These are phyloP conservation scores for Austroboletus eburneus DNA, from an alignment of 768 basidiomycete species.

Conservation along the genomic window DNA sequence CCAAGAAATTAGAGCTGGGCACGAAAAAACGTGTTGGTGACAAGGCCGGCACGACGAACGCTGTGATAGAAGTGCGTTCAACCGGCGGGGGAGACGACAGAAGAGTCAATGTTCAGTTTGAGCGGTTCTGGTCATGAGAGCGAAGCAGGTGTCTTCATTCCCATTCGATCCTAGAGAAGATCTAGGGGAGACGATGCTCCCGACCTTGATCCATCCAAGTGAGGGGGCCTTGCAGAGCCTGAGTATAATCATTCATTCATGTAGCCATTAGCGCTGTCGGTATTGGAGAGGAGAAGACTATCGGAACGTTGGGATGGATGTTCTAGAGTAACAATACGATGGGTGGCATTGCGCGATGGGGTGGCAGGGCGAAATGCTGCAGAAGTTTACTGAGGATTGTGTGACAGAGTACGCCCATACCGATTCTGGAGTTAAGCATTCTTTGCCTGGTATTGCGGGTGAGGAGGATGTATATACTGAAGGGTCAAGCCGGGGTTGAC, in stretches of 20 bases:
- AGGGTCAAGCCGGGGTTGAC: conserved; percentile 50
- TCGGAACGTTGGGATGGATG: conserved; percentile 32
- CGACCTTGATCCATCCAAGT: conserved; percentile 16
- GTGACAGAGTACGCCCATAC: conserved; percentile 38
- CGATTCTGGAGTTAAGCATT: conserved; percentile 37
- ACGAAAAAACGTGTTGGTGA: conserved; percentile 89
- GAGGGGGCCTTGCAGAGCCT: conserved; percentile 7
- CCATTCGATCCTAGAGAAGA: conserved; percentile 15
- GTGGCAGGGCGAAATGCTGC: conserved; percentile 7
- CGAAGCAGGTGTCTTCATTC: conserved; percentile 40
- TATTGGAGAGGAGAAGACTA: conserved; percentile 23
- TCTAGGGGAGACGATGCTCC: conserved; percentile 18
- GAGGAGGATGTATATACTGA: conserved; percentile 34
- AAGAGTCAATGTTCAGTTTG: conserved; percentile 19
- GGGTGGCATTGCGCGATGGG: conserved; percentile 18
- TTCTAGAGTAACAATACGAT: conserved; percentile 33
- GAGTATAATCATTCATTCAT: conserved; percentile 12
- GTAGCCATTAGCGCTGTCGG: neutral
- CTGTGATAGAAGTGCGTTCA: conserved; percentile 63
- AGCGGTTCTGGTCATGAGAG: conserved; percentile 41
- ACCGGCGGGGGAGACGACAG: conserved; percentile 43
- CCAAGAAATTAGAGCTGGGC: conserved; percentile 76
- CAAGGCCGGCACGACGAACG: conserved; percentile 84
- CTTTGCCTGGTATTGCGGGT: conserved; percentile 29
- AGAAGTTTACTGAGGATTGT: conserved; percentile 17